phyloP scores from a whole-genome alignment of 2,329 filamentous ascomycete genomes.

The Neofusicoccum parvum region DNA sequence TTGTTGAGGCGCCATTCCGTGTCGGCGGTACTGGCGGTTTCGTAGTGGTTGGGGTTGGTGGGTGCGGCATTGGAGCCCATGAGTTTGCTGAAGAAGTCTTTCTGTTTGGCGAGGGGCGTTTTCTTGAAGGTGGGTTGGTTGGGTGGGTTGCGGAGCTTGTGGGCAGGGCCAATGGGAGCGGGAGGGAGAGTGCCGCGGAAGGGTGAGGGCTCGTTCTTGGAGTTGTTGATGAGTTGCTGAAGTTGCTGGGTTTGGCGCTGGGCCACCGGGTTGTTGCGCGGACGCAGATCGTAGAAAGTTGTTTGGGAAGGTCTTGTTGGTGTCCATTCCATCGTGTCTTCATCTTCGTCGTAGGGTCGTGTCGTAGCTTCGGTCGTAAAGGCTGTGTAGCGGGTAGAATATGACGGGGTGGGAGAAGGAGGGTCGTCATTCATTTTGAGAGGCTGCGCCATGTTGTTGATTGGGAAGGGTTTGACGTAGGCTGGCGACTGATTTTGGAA shows the following conservation, averaged over 20 bases:
- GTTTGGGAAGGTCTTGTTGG: slow-evolving; percentile 54
- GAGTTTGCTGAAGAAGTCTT: slow-evolving; percentile 55
- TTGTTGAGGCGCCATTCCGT: background rate
- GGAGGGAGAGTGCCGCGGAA: slow-evolving; percentile 73
- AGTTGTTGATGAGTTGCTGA: slow-evolving; percentile 28
- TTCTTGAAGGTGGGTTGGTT: slow-evolving; percentile 54
- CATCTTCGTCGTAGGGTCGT: slow-evolving; percentile 29
- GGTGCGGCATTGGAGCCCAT: background rate
- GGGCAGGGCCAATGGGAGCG: slow-evolving; percentile 67
- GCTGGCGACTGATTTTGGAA: slow-evolving; percentile 40
- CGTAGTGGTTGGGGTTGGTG: background rate
- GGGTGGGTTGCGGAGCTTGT: slow-evolving; percentile 63
- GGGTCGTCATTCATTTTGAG: slow-evolving; percentile 25
- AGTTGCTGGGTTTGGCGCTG: slow-evolving; percentile 19
- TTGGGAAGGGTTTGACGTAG: slow-evolving; percentile 44
- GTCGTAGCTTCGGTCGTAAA: slow-evolving; percentile 20
- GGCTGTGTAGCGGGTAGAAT: slow-evolving; percentile 28
- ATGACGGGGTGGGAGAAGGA: slow-evolving; percentile 35
- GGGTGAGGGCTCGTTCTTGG: slow-evolving; percentile 48
- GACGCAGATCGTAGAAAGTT: slow-evolving; percentile 17
- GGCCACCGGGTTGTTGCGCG: slow-evolving; percentile 1
- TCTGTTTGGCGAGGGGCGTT: slow-evolving; percentile 47
- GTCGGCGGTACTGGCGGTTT: background rate
- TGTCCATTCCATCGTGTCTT: slow-evolving; percentile 74
- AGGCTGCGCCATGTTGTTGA: slow-evolving; percentile 34